Evolutionary conservation across 495 filamentous ascomycete species (phyloP), one percentile per base, ranked within the genome.

Genomic region (Neurospora tetrasperma): DNA sequence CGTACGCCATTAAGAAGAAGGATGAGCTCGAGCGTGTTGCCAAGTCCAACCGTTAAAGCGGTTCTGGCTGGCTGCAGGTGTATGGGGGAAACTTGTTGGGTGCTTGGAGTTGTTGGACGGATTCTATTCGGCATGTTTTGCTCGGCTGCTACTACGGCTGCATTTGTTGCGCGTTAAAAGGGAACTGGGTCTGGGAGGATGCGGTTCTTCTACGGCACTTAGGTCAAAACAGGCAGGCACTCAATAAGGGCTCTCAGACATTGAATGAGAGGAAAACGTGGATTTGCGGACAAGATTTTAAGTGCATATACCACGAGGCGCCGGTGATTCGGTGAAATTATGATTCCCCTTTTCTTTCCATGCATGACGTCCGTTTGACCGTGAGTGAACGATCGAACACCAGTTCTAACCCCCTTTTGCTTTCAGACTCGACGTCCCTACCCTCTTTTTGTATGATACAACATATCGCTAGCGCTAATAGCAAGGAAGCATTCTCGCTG

Each of bases 1-100:
- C 93, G 75, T 99, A 98, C 83, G 96, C 96, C 76, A 99, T 99
- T 89, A 99, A 99, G 93, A 99, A 99, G 93, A 99, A 99, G 94
- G 96, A 99, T 85, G 96, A 99, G 91, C 85, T 99, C 86, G 96
- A 99, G 91, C 96, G 96, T 92, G 96, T 99, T 83, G 96, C 96
- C 85, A 99, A 99, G 93, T 93, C 89, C 87, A 99, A 99, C 90
- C 93, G 96, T 91, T 99, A 98, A 85, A 84, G 71, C 66, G 77
- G 73, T 77, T 71, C 70, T 75, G 75, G 76, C 75, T 78, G 76
- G 79, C 79, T 75, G 74, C 76, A 80, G 48, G 78, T 79, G 76
- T 74, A 71, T 66, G 73, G 75, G 54, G 54, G 11, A 66, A 7
- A 38, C 82, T 84, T 81, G 78, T 69, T 76, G 77, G 74, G 71